Conservation (phyloP, 2,329 filamentous ascomycete species). For the Verticillium tricorpus region DNA sequence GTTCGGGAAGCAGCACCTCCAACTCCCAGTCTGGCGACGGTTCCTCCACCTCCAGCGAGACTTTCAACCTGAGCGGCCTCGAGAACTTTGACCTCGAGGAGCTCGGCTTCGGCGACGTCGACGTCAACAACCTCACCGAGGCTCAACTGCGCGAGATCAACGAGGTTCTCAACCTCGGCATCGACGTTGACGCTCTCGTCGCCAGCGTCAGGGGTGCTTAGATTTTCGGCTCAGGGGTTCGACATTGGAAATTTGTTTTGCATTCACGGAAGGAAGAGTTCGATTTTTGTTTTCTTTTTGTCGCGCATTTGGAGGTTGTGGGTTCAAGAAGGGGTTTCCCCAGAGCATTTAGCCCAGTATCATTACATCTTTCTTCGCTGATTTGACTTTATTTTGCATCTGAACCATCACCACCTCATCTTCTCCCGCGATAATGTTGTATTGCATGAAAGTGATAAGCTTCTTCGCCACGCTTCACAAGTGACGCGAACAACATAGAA, state of each 20-base stretch:
- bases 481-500: no score
- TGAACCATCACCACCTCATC: no score
- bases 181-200: background rate
- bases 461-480: no score
- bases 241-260: no score
- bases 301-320: background rate
- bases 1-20: background rate
- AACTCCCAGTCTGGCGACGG: conserved; percentile 18
- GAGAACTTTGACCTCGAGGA: background rate
- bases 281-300: background rate
- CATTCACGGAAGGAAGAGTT: no score
- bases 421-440: no score
- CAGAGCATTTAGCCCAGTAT: background rate
- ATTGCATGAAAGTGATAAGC: no score
- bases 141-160: background rate
- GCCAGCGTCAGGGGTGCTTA: background rate
- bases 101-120: background rate
- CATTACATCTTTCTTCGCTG: background rate
- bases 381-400: background rate
- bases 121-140: background rate
- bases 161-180: background rate
- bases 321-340: background rate
- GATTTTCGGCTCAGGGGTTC: no score
- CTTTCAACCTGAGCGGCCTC: conserved; percentile 14
- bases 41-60: conserved; percentile 8